Conservation (phyloP, 2,329 filamentous ascomycete species). For the Blastomyces parvus region DNA sequence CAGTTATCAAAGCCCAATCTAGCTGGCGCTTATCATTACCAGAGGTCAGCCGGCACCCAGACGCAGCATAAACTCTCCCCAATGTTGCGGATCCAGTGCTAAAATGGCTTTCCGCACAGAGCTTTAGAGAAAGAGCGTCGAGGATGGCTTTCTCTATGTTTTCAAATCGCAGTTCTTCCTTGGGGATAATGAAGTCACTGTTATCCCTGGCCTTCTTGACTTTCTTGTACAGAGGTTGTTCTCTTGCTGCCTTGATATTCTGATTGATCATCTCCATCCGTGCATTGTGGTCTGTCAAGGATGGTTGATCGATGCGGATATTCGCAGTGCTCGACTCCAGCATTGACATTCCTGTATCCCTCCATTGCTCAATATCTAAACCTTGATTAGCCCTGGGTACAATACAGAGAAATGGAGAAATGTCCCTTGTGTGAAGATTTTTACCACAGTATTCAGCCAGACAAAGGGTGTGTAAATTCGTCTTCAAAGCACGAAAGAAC, state of each 20-base stretch:
- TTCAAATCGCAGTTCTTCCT: not conserved
- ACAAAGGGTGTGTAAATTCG: not conserved
- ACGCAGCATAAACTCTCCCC: constrained; percentile 1
- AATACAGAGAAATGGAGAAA: not conserved
- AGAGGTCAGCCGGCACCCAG: not conserved
- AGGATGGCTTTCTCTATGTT: not conserved
- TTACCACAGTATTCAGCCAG: not conserved
- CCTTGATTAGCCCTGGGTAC: constrained; percentile 1
- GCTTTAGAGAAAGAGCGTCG: constrained; percentile 1
- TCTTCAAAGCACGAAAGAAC: not conserved
- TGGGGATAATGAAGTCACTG: constrained; percentile 5
- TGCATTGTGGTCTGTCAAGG: constrained; percentile 5
- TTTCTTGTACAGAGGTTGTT: constrained; percentile 1
- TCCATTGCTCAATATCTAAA: constrained; percentile 6
- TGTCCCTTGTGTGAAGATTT: not conserved
- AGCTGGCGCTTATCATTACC: not conserved
- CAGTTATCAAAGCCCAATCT: constrained; percentile 4
- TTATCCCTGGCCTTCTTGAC: constrained; percentile 3
- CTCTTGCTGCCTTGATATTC: constrained; percentile 1
- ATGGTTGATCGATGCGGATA: constrained; percentile 5
- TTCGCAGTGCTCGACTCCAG: constrained; percentile 1
- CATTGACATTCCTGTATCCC: not conserved
- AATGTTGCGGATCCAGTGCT: not conserved
- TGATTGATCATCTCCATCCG: not conserved
- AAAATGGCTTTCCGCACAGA: not conserved